Conservation (phyloP, 1,284 basidiomycete genomes). For the Austroboletus niveus region DNA sequence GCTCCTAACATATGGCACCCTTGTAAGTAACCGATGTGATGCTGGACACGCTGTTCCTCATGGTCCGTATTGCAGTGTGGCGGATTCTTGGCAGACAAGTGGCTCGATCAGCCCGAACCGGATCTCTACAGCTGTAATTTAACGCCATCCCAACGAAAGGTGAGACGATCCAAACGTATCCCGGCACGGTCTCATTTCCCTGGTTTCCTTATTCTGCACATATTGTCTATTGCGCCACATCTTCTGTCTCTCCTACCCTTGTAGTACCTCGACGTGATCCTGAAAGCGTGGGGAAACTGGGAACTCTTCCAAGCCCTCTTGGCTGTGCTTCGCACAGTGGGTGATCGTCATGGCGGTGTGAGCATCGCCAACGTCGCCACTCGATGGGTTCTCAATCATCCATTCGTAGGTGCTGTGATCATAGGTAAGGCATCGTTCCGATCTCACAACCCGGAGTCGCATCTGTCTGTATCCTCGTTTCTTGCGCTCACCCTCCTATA, state of each 20-base stretch:
- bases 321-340: slow-evolving; percentile 56
- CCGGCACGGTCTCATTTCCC: neutral
- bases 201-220: neutral
- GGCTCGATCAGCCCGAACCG: slow-evolving; percentile 66
- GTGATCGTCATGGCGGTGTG: slow-evolving; percentile 60
- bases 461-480: neutral
- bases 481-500: neutral
- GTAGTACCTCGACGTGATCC: slow-evolving; percentile 80
- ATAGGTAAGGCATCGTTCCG: slow-evolving; percentile 50
- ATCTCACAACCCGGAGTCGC: slow-evolving; percentile 3
- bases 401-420: slow-evolving; percentile 75
- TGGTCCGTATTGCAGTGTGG: slow-evolving; percentile 57
- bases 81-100: slow-evolving; percentile 75
- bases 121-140: slow-evolving; percentile 60
- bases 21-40: slow-evolving; percentile 45
- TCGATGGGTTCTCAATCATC: slow-evolving; percentile 78
- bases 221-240: neutral
- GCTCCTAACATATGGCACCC: slow-evolving; percentile 76
- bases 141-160: slow-evolving; percentile 82
- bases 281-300: slow-evolving; percentile 78
- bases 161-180: slow-evolving; percentile 23
- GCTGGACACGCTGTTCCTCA: slow-evolving; percentile 4
- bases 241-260: neutral
- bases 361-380: slow-evolving; percentile 78
- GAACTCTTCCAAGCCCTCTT: slow-evolving; percentile 68